These are phyloP conservation scores for Tolypocladium guangdongense DNA, from an alignment of 2,329 filamentous ascomycete genomes.

Conservation along the genomic window DNA sequence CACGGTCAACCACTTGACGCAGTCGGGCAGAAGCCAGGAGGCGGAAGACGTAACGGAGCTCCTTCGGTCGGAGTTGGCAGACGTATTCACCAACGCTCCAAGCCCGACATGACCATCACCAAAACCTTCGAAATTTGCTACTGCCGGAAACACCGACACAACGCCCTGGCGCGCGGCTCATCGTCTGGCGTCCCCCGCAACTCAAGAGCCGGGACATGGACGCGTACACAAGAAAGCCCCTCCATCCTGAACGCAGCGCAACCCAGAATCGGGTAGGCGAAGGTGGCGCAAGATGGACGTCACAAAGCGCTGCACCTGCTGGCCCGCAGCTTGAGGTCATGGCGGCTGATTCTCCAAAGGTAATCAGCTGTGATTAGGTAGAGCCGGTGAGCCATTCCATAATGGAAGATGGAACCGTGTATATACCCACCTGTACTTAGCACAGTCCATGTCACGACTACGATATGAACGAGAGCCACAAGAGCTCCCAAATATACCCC, in stretches of 20 bases:
- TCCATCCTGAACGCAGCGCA: background rate
- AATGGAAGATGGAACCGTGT: background rate
- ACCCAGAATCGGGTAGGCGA: background rate
- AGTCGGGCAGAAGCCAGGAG: slow-evolving; percentile 27
- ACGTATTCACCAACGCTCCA: slow-evolving; percentile 13
- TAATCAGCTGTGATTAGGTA: too few relatives aligned
- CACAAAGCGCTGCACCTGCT: background rate
- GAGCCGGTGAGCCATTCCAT: background rate
- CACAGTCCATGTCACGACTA: background rate
- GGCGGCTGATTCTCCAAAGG: background rate
- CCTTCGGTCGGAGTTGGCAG: slow-evolving; percentile 23
- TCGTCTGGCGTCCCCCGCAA: background rate
- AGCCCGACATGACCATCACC: slow-evolving; percentile 10
- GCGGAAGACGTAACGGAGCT: slow-evolving; percentile 28
- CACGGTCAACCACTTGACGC: slow-evolving; percentile 32
- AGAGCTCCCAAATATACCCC: background rate
- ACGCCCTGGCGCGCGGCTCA: background rate
- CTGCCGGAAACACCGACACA: background rate
- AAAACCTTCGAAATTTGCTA: background rate
- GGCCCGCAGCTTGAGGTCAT: background rate
- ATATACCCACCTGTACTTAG: background rate
- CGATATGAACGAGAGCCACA: background rate
- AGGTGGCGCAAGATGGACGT: background rate
- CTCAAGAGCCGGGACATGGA: background rate
- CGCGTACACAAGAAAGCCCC: background rate